Percentiles rank a stretch among this genome's conserved stretches.
phyloP scores from a whole-genome alignment of 352 stramenopile species.

The Elongisporangium prolatum region DNA sequence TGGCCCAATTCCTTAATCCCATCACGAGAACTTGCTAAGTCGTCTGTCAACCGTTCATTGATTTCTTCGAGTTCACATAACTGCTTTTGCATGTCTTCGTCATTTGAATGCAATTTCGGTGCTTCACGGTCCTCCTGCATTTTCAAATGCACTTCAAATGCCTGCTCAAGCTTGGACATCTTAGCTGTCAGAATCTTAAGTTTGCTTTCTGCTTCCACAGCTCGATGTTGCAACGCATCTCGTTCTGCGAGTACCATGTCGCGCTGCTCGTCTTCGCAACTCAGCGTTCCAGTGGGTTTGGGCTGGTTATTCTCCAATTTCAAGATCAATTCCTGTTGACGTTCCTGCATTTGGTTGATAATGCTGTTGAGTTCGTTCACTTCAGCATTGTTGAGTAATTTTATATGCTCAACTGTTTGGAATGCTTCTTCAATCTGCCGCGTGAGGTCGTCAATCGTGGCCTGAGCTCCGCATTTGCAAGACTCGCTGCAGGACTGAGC shows the following conservation, averaged over 20 bases:
- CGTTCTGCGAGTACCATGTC: background rate
- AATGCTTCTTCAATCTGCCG: slow-evolving; percentile 25
- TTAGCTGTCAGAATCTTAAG: background rate
- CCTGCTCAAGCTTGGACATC: background rate
- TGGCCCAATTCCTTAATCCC: slow-evolving; percentile 27
- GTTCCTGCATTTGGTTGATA: slow-evolving; percentile 5
- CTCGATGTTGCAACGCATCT: background rate
- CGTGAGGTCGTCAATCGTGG: slow-evolving; percentile 16
- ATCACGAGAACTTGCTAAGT: slow-evolving; percentile 18
- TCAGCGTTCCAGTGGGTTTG: background rate
- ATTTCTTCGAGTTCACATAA: background rate
- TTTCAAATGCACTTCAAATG: background rate
- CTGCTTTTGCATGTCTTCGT: too few species aligned
- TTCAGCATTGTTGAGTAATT: slow-evolving; percentile 21
- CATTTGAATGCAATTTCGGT: too few species aligned
- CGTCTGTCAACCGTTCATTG: too few species aligned
- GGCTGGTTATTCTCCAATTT: background rate
- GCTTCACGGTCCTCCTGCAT: background rate
- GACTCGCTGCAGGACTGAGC: background rate
- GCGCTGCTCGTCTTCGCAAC: background rate
- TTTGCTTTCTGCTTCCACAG: background rate
- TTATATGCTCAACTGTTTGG: slow-evolving; percentile 21
- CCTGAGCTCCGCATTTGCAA: slow-evolving; percentile 1
- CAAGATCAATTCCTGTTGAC: background rate
- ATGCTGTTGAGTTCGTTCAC: slow-evolving; percentile 16